Conservation (phyloP, 164 flowering plant species). For the Taxillus chinensis region DNA sequence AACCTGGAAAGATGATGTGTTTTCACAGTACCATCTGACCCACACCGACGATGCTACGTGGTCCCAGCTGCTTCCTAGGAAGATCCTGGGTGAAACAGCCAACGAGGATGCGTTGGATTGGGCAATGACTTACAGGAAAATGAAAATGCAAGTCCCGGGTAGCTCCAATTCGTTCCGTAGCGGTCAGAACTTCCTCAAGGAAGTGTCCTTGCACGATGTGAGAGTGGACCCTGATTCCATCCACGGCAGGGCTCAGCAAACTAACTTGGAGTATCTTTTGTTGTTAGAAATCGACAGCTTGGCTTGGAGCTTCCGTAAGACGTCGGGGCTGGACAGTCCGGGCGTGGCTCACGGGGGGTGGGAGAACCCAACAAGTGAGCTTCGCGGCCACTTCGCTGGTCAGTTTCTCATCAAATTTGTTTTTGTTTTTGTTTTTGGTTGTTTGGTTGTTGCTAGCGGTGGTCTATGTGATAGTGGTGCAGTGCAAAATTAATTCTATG, state of each 20-base stretch:
- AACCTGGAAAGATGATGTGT: conserved; percentile 52
- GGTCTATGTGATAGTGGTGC: background rate
- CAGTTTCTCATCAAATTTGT: conserved; percentile 13
- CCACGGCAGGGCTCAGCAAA: conserved; percentile 69
- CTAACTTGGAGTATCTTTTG: conserved; percentile 83
- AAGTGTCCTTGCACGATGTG: conserved; percentile 70
- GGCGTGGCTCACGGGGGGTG: conserved; percentile 75
- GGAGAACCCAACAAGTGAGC: conserved; percentile 60
- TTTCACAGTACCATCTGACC: conserved; percentile 50
- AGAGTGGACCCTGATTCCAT: conserved; percentile 43
- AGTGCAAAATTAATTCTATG: background rate
- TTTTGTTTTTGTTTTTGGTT: background rate
- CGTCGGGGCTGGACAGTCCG: conserved; percentile 56
- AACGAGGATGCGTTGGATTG: conserved; percentile 31
- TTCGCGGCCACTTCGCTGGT: conserved; percentile 97
- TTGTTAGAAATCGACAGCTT: conserved; percentile 71
- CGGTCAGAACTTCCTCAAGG: conserved; percentile 39
- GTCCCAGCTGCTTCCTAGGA: conserved; percentile 60
- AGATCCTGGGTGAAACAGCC: conserved; percentile 32
- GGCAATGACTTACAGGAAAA: conserved; percentile 46
- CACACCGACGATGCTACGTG: conserved; percentile 73
- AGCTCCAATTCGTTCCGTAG: conserved; percentile 1
- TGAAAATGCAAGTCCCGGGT: conserved; percentile 26
- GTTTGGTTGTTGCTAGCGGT: background rate
- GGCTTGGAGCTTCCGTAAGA: conserved; percentile 86